Base-by-base conservation (phyloP, 306 rosid species). In the Potentilla sterilis region DNA sequence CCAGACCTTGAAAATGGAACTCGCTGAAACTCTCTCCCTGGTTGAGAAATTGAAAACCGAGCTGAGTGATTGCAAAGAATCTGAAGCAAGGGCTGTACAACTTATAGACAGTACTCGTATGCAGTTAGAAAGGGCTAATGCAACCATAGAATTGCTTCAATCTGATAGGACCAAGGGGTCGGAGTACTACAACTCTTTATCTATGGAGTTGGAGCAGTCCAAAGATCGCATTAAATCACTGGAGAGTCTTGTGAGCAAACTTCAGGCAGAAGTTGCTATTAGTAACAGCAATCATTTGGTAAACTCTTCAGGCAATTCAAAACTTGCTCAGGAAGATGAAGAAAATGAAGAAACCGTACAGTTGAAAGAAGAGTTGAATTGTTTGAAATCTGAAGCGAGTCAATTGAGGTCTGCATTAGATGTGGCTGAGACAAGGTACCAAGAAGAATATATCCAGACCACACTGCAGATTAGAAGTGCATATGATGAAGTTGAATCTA, bases 361-460 rank as follows among this genome's bases (percentile, higher is more conserved):
- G 81, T 86, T 91, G 69, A 85, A 89, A 77, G 69, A 87, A 0
- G 96, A 91, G 86, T 86, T 89, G 34, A 61, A 51, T 22, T 81
- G 81, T 11, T 73, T 85, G 73, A 90, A 85, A 85, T 74, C 85
- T 68, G 97, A 94, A 80, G 87, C 84, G 51, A 90, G 37, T 34
- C 82, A 85, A n/a, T 59, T 92, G 69, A 92, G 80, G 72, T 83
- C 96, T 76, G 90, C 98, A n/a, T 58, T 88, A 72, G 93, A 88
- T n/a, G 85, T 71, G n/a, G 85, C 93, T n/a, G 94, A 91, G 87
- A 78, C 72, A 41, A 80, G 91, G 73, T 90, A 87, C 88, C 96
- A 94, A 75, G 93, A 94, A 70, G 98, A 94, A 83, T 87, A 85
- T 61, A 87, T 91, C 74, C 97, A 81, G 54, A 85, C 89, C 87